phyloP scores from a whole-genome alignment of 202 grass and related monocot genomes.

The Saccharum hybrid region DNA sequence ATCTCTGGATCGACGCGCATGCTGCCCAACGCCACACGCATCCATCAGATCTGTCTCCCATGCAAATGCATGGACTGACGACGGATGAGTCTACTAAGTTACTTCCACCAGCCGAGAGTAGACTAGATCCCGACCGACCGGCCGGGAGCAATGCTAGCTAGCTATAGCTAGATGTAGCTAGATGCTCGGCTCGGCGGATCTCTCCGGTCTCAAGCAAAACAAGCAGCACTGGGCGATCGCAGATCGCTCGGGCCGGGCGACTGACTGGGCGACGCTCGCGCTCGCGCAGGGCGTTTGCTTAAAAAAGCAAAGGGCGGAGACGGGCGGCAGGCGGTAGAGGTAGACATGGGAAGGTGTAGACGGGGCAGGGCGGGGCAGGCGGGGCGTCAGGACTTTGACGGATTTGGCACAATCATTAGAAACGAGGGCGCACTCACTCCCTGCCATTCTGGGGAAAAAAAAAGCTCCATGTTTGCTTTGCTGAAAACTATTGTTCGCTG shows the following conservation, averaged over 20 bases:
- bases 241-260: too few relatives aligned
- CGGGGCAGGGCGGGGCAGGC: background rate
- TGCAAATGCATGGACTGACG: constrained; percentile 18
- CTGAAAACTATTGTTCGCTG: too few relatives aligned
- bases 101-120: too few relatives aligned
- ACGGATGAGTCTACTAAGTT: too few relatives aligned
- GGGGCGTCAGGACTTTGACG: constrained; percentile 51
- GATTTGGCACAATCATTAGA: constrained; percentile 97
- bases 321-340: constrained; percentile 39
- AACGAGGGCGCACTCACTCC: constrained; percentile 72
- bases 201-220: too few relatives aligned
- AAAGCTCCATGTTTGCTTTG: too few relatives aligned
- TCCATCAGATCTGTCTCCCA: constrained; percentile 46
- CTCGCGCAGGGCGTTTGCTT: constrained; percentile 43
- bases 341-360: constrained; percentile 46
- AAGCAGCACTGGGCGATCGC: background rate
- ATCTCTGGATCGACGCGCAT: constrained; percentile 13
- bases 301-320: constrained; percentile 41
- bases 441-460: constrained; percentile 72
- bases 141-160: background rate
- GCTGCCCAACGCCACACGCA: constrained; percentile 31
- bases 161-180: constrained; percentile 26
- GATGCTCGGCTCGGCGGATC: constrained; percentile 34
- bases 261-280: background rate
- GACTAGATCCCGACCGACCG: too few relatives aligned